phyloP scores from a whole-genome alignment of 768 basidiomycete species.

The Kwoniella bestiolae region DNA sequence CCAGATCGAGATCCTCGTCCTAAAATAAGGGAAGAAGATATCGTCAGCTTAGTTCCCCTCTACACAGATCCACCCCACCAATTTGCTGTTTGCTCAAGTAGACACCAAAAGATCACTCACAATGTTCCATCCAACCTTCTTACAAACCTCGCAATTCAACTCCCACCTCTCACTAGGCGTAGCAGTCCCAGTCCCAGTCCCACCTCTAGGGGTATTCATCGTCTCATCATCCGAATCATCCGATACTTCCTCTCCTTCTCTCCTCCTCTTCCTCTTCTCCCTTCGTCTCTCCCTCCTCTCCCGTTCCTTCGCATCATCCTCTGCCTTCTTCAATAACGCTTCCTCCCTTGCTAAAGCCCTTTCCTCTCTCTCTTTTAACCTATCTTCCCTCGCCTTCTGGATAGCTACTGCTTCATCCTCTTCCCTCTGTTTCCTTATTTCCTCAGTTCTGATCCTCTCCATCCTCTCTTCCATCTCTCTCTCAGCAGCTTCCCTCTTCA shows the following conservation, averaged over 20 bases:
- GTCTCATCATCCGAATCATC: conserved; percentile 28
- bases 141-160: conserved; percentile 85
- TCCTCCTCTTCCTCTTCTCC: conserved; percentile 37
- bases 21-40: conserved; percentile 52
- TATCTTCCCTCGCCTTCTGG: conserved; percentile 52
- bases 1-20: conserved; percentile 79
- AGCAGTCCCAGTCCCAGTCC: conserved; percentile 9
- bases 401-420: conserved; percentile 35
- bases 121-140: conserved; percentile 70
- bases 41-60: conserved; percentile 22
- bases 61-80: background rate
- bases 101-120: too few relatives aligned
- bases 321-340: conserved; percentile 50
- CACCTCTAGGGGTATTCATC: background rate
- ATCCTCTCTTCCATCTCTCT: conserved; percentile 55
- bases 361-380: conserved; percentile 53
- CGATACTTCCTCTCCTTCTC: conserved; percentile 35
- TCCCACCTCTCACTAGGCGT: conserved; percentile 70
- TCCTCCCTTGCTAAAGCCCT: conserved; percentile 48
- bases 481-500: conserved; percentile 63
- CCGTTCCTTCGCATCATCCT: conserved; percentile 44
- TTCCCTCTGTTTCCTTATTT: conserved; percentile 33
- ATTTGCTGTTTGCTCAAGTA: background rate
- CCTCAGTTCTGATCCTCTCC: conserved; percentile 49
- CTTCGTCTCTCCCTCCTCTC: conserved; percentile 48